phyloP scores from a whole-genome alignment of 208 protist genomes.

The Trypanosoma vivax region DNA sequence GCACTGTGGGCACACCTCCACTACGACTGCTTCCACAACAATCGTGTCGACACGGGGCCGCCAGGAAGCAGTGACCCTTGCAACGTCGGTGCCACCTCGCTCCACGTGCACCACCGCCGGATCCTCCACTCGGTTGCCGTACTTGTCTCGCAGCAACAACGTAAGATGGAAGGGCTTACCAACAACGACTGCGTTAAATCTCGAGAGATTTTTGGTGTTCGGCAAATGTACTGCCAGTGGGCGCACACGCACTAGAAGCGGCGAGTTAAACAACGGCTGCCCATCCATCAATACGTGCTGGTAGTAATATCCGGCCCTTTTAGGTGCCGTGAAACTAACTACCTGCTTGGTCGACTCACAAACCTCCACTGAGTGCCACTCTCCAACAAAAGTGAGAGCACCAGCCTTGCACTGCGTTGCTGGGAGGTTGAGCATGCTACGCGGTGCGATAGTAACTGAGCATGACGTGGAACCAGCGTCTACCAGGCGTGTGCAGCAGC shows the following conservation, averaged over 20 bases:
- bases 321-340: slow-evolving; percentile 39
- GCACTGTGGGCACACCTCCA: slow-evolving; percentile 8
- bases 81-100: slow-evolving; percentile 3
- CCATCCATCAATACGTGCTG: slow-evolving; percentile 56
- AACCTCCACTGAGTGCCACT: background rate
- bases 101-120: slow-evolving; percentile 3
- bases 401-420: slow-evolving; percentile 19
- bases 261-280: slow-evolving; percentile 58
- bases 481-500: slow-evolving; percentile 17
- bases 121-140: slow-evolving; percentile 33
- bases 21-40: slow-evolving; percentile 12
- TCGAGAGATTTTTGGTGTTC: slow-evolving; percentile 22
- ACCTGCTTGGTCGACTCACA: background rate
- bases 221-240: slow-evolving; percentile 26
- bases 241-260: slow-evolving; percentile 40
- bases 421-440: slow-evolving; percentile 21
- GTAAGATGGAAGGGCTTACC: slow-evolving; percentile 40
- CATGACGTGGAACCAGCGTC: slow-evolving; percentile 8
- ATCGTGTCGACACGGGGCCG: slow-evolving; percentile 6
- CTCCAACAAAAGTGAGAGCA: slow-evolving; percentile 34
- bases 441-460: slow-evolving; percentile 5
- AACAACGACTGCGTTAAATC: slow-evolving; percentile 56
- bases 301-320: slow-evolving; percentile 30
- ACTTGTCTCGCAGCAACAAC: slow-evolving; percentile 34
- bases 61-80: slow-evolving; percentile 6